Evolutionary conservation across 257 asterid species (phyloP).

Genomic region (Pogostemon cablin): DNA sequence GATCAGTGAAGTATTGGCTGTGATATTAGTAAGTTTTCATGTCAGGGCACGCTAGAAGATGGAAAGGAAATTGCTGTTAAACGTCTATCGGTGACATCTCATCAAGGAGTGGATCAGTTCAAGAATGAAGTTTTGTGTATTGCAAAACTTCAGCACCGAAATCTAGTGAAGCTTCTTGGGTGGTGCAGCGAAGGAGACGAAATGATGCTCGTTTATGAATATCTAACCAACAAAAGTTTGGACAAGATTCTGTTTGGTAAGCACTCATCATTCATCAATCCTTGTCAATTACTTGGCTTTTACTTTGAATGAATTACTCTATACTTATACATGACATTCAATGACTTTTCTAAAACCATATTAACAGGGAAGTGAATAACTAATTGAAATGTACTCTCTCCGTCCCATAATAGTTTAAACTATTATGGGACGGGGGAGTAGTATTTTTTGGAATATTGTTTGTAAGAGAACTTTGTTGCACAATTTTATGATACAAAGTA

Average conservation of each 20-base stretch:
- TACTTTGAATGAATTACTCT: too few relatives aligned
- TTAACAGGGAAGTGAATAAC: too few relatives aligned
- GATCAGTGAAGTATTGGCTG: neutral
- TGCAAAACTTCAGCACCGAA: slow-evolving; percentile 18
- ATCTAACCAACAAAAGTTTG: slow-evolving; percentile 53
- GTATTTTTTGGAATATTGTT: too few relatives aligned
- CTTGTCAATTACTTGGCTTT: neutral
- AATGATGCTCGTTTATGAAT: slow-evolving; percentile 31
- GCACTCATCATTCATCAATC: neutral
- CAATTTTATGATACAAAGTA: neutral
- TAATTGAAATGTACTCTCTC: too few relatives aligned
- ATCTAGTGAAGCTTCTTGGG: slow-evolving; percentile 27
- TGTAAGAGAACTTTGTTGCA: too few relatives aligned
- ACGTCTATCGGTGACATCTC: slow-evolving; percentile 45
- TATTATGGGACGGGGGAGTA: too few relatives aligned
- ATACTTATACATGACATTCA: too few relatives aligned
- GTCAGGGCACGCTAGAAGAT: slow-evolving; percentile 44
- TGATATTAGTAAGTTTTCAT: slow-evolving; percentile 9
- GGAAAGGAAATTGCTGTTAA: slow-evolving; percentile 62
- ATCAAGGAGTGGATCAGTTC: slow-evolving; percentile 58
- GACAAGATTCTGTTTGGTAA: slow-evolving; percentile 54
- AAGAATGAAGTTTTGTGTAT: slow-evolving; percentile 47
- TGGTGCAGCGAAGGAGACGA: slow-evolving; percentile 48
- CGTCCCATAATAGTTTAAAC: too few relatives aligned
- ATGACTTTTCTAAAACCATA: too few relatives aligned